Percentiles rank a stretch among this genome's conserved stretches.
These are phyloP conservation scores for Anthracocystis setariae DNA, from an alignment of 1,284 basidiomycete genomes.

Conservation along the genomic window DNA sequence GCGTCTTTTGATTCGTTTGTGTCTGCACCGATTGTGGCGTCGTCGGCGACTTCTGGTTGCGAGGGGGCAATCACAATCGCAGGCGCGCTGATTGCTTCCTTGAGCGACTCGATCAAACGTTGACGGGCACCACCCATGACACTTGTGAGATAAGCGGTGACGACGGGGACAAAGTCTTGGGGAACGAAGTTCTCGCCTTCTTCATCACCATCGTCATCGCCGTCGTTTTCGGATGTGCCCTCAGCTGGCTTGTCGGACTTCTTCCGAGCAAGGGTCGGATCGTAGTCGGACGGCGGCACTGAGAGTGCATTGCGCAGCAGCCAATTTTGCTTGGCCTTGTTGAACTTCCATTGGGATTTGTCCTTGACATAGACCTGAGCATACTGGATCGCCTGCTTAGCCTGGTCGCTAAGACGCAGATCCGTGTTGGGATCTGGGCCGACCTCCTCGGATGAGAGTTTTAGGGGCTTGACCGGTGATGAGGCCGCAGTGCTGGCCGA, in stretches of 20 bases:
- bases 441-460: constrained; percentile 12
- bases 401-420: constrained; percentile 41
- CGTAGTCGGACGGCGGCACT: constrained; percentile 41
- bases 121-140: constrained; percentile 46
- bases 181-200: constrained; percentile 48
- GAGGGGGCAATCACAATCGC: constrained; percentile 5
- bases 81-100: constrained; percentile 38
- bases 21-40: constrained; percentile 1
- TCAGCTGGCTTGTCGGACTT: constrained; percentile 10
- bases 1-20: constrained; percentile 4
- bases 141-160: constrained; percentile 43
- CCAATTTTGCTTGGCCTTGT: constrained; percentile 55
- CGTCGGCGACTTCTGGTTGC: constrained; percentile 12
- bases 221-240: constrained; percentile 12
- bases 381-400: constrained; percentile 49
- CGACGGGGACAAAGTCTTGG: constrained; percentile 37
- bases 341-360: constrained; percentile 50
- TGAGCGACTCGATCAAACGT: constrained; percentile 40
- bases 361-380: constrained; percentile 39
- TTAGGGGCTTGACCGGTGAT: constrained; percentile 4
- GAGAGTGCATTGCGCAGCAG: constrained; percentile 46
- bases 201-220: constrained; percentile 33
- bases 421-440: constrained; percentile 42
- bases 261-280: constrained; percentile 27
- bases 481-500: not conserved